A percentile compares a stretch with the other conserved stretches of the same genome.
These are phyloP conservation scores for Lachancea fermentati DNA, from an alignment of 805 yeast genomes.

Conservation along the genomic window DNA sequence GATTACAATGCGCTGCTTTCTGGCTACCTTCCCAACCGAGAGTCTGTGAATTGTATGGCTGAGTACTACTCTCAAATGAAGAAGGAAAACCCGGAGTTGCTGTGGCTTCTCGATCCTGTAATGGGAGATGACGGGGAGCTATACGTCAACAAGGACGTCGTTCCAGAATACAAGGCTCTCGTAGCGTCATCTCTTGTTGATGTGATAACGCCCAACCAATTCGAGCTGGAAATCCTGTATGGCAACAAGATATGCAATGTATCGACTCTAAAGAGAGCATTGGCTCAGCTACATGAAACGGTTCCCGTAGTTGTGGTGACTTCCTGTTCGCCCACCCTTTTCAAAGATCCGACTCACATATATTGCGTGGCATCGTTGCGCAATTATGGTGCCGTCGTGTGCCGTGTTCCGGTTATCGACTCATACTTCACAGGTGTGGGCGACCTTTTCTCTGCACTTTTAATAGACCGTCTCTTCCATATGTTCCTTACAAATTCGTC, in stretches of 20 bases:
- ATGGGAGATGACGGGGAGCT: constrained; percentile 74
- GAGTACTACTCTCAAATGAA: constrained; percentile 37
- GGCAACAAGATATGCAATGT: constrained; percentile 41
- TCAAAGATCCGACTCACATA: constrained; percentile 28
- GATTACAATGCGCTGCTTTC: constrained; percentile 53
- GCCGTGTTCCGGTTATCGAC: constrained; percentile 53
- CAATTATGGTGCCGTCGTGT: constrained; percentile 21
- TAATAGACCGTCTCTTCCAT: constrained; percentile 54
- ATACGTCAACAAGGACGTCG: constrained; percentile 54
- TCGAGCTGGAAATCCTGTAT: constrained; percentile 71
- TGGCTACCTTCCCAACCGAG: constrained; percentile 62
- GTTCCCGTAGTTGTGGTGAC: constrained; percentile 25
- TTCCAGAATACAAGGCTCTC: constrained; percentile 52
- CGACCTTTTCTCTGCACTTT: constrained; percentile 77
- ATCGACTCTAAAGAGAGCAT: constrained; percentile 40
- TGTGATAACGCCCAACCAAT: constrained; percentile 85
- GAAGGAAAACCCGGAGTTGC: constrained; percentile 26
- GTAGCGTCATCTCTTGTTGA: constrained; percentile 48
- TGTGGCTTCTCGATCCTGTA: constrained; percentile 71
- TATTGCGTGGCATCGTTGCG: constrained; percentile 42
- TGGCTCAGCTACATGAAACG: constrained; percentile 41
- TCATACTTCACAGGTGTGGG: constrained; percentile 95
- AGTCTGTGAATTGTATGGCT: constrained; percentile 42
- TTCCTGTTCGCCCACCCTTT: constrained; percentile 19
- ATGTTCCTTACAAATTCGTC: constrained; percentile 8